These are phyloP conservation scores for Diplotaxis tenuifolia DNA, from an alignment of 345 rosid species.

Conservation along the genomic window DNA sequence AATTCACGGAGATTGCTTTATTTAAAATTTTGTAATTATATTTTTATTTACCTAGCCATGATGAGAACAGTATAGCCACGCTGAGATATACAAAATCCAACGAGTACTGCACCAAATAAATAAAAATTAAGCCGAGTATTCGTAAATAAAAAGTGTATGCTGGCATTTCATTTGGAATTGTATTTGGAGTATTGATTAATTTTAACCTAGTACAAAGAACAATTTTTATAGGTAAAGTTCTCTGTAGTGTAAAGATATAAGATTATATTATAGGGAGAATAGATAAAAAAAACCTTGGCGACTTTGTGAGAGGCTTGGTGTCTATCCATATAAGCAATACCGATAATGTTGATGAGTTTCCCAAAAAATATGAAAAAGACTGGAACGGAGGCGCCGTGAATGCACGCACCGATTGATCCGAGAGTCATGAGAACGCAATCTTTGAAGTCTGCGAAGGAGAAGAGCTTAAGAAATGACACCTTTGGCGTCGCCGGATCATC, in stretches of 20 bases:
- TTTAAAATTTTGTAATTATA: neutral
- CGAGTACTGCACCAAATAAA: slow-evolving; percentile 66
- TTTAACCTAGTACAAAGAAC: neutral
- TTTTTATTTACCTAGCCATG: slow-evolving; percentile 71
- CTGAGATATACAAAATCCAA: slow-evolving; percentile 95
- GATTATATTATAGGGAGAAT: neutral
- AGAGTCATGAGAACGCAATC: slow-evolving; percentile 71
- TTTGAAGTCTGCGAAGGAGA: slow-evolving; percentile 73
- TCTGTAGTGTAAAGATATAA: neutral
- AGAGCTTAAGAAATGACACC: slow-evolving; percentile 65
- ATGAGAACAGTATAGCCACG: slow-evolving; percentile 76
- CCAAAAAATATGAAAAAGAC: slow-evolving; percentile 94
- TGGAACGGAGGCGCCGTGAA: slow-evolving; percentile 94
- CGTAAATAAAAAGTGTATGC: neutral
- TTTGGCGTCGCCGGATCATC: slow-evolving; percentile 37
- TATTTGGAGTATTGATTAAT: neutral
- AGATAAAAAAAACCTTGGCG: slow-evolving; percentile 59
- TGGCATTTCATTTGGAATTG: neutral
- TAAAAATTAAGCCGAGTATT: neutral
- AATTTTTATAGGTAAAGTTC: neutral
- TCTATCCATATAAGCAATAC: slow-evolving; percentile 75
- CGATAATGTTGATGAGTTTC: slow-evolving; percentile 67
- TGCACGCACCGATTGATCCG: slow-evolving; percentile 81
- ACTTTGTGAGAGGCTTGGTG: slow-evolving; percentile 77
- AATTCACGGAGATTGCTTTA: too few species aligned